phyloP scores from a whole-genome alignment of 1,139 yeast genomes.

The Tardiomyces digboiensis region DNA sequence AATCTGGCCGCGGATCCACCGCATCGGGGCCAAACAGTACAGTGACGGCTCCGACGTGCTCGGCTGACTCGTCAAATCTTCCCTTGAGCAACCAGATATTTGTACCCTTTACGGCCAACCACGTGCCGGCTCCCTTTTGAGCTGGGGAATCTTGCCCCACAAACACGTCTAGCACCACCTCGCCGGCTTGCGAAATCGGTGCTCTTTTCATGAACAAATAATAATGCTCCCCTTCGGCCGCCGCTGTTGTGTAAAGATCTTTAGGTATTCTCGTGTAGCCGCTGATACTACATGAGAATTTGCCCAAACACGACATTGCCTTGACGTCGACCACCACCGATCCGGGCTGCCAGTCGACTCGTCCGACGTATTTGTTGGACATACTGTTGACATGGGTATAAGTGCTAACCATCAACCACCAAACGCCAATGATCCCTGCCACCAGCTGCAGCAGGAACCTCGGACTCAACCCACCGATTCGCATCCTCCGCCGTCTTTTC shows the following conservation, averaged over 20 bases:
- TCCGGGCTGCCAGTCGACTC: neutral
- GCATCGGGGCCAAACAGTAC: constrained; percentile 65
- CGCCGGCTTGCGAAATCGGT: constrained; percentile 6
- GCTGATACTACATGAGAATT: neutral
- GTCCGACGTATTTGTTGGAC: too few species aligned
- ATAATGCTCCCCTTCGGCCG: constrained; percentile 12
- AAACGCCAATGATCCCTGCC: too few species aligned
- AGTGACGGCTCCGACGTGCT: constrained; percentile 40
- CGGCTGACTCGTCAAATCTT: constrained; percentile 16
- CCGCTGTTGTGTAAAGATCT: constrained; percentile 25
- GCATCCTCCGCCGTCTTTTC: too few species aligned
- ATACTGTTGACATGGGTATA: too few species aligned
- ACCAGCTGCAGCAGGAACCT: too few species aligned
- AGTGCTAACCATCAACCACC: too few species aligned
- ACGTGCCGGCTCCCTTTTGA: constrained; percentile 29
- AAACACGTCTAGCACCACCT: constrained; percentile 23
- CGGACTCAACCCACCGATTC: too few species aligned
- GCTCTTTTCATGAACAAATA: constrained; percentile 20
- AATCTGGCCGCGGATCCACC: constrained; percentile 66
- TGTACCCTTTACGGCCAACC: constrained; percentile 24
- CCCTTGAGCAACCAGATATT: constrained; percentile 41
- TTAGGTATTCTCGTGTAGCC: constrained; percentile 27
- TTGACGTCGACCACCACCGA: neutral
- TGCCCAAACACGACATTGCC: neutral
- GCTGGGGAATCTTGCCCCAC: constrained; percentile 6